Evolutionary conservation across 1,284 basidiomycete genomes (phyloP), one percentile per base, ranked within the genome.

Genomic region (Stereum hirsutum): DNA sequence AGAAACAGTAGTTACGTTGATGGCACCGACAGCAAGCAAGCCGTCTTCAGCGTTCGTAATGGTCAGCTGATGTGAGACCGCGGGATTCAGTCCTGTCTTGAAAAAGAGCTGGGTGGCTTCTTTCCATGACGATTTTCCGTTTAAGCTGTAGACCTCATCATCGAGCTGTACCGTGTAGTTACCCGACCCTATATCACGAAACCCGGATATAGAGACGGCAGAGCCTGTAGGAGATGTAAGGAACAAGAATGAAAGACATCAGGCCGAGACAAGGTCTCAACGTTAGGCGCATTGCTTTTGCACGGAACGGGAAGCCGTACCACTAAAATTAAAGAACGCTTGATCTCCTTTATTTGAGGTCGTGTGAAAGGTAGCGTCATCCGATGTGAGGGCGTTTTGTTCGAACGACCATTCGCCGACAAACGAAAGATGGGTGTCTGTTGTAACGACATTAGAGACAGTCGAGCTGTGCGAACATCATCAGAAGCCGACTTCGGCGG

Each of bases 161-260:
- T 87, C 79, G 8, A 88, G 59, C 17, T 61, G 69, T 43, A 87
- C 75, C 41, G 74, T 68, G 55, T 77, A 87, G 31, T 62, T 63
- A 42, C 76, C 79, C 3, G 71, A 68, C 70, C 72, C 31, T 71
- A 74, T 24, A 70, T 75, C 38, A 19, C 47, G 52, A 19, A 69
- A 64, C 6, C 84, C 82, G 35, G 61, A 66, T 25, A 87, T 56
- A 6, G 70, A 60, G 36, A 86, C 64, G 7, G 78, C 71, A 26
- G 72, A 73, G 28, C 82, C 81, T 78, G 53, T 17, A 39, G 33
- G 44, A 37, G 43, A 42, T 21, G 24, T 34, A 41, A 44, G 28
- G 23, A 20, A 40, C 17, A 19, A 20, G 33, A 4, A 6, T 41
- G 39, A 38, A 44, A n/a, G 19, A 28, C 15, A 20, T 38, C 39